Evolutionary conservation across 768 basidiomycete species (phyloP), one percentile per base, ranked within the genome.

Genomic region (Paxillus involutus): DNA sequence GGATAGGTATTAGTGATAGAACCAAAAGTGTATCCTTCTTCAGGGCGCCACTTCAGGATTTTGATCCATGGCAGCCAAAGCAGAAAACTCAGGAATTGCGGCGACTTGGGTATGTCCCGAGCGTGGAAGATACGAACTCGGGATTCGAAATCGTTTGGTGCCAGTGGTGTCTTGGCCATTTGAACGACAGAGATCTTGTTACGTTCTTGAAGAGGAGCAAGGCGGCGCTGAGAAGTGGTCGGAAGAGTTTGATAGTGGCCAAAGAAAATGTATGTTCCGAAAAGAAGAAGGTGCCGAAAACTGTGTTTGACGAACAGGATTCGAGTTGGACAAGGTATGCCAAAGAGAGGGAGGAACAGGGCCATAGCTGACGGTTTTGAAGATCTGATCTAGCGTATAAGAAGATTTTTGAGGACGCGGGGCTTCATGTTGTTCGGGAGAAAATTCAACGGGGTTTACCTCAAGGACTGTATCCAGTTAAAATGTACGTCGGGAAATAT

Each of bases 91-190:
- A 70, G 36, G 77, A 82, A 55, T 67, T 89, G 26, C 88, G 84
- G 47, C 83, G 88, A 13, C 74, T 93, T 6, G 91, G 91, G 3
- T 83, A 81, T 65, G 71, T 71, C n/a, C 76, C 79, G 37, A 80
- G 76, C 39, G 79, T 79, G 21, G 83, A 80, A 47, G 81, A 81
- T 33, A 66, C 75, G n/a, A 70, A 77, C 17, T 72, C 77, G 42
- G 82, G 81, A 1, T 98, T 94, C 71, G 96, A 99, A 70, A 81
- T 94, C 49, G 81, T 96, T 53, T 94, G 92, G 95, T 92, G 91
- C 63, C 96, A 99, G 69, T 98, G 96, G 96, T 96, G 95, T 74
- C 79, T 98, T 14, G 91, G 92, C 2, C 91, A 95, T 74, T 77
- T 97, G 53, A 81, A 77, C 51, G 85, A 95, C 66, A 64, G 67